Evolutionary conservation across 2,329 filamentous ascomycete genomes (phyloP), one percentile per base, ranked within the genome.

Genomic region (Beauveria brongniartii): DNA sequence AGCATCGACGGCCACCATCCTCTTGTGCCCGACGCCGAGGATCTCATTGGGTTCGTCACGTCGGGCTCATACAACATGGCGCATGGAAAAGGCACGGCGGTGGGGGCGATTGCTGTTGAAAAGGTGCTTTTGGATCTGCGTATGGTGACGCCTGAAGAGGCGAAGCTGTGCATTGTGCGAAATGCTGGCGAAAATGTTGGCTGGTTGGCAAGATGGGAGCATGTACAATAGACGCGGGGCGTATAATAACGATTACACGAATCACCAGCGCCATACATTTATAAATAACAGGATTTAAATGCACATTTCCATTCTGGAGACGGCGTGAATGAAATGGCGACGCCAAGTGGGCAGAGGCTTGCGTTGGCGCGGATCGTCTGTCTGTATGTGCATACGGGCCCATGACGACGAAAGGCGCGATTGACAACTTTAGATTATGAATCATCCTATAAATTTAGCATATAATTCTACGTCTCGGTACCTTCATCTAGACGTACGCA

Each of bases 21-120:
- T 0, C 69, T 85, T 0, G 85, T 92, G n/a, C 93, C 93, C 0
- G 79, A 80, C 10, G 85, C 86, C 64, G 79, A 82, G 24, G 90
- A 97, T 70, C 78, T 97, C 14, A 83, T 97, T 55, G 94, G 94
- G 0, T 99, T 96, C 71, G 87, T 97, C 26, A 97, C 92, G 2
- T 89, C 88, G 1, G 94, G 93, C 0, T 88, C 90, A 55, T 96
- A 88, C 71, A 92, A 88, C 68, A 81, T 97, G 2, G 83, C 84
- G 2, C 84, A 89, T 65, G 94, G 93, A 0, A 83, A 81, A 65
- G 90, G 88, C 1, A 86, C 85, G 18, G 93, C 87, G 0, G 80
- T 97, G 62, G 94, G 89, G 0, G 87, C 83, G 55, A 70, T 97
- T 28, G 77, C 84, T 16, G 76, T 87, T 1, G 77, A 78, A 5